phyloP scores from a whole-genome alignment of 2,329 filamentous ascomycete genomes.

The Aspergillus ochraceus region DNA sequence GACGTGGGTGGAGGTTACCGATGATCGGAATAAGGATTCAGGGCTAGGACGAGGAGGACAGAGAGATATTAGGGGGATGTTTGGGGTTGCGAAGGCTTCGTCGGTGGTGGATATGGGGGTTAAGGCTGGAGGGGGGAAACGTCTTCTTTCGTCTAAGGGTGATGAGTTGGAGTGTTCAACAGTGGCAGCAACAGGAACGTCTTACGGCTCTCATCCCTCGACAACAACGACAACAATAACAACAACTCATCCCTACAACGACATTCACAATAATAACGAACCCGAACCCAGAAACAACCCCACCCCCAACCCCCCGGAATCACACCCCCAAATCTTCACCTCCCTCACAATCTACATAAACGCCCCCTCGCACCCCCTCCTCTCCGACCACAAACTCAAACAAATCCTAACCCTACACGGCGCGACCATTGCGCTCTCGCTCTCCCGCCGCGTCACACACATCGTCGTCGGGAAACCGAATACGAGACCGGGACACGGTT shows the following conservation, averaged over 20 bases:
- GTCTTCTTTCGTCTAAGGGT: too few relatives aligned
- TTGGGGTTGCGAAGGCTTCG: conserved; percentile 13
- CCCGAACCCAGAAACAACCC: not conserved
- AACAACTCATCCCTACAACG: too few relatives aligned
- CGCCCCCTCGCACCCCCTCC: conserved; percentile 75
- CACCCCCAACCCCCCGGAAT: not conserved
- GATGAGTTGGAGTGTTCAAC: too few relatives aligned
- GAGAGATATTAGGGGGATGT: conserved; percentile 43
- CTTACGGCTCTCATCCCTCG: too few relatives aligned
- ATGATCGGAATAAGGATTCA: too few relatives aligned
- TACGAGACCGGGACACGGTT: conserved; percentile 49
- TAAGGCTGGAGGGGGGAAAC: too few relatives aligned
- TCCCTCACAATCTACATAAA: conserved; percentile 80
- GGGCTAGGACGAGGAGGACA: conserved; percentile 21
- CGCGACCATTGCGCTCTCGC: conserved; percentile 66
- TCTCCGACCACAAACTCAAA: conserved; percentile 87
- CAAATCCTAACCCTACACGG: conserved; percentile 73
- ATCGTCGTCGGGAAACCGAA: conserved; percentile 72
- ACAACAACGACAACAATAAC: too few relatives aligned
- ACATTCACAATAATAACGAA: too few relatives aligned
- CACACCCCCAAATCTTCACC: conserved; percentile 59
- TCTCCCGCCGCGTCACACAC: conserved; percentile 78
- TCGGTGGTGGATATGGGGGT: too few relatives aligned
- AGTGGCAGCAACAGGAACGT: too few relatives aligned
- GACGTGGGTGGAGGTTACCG: not conserved